Conservation (phyloP, 352 stramenopile species). For the Phytophthora pini region DNA sequence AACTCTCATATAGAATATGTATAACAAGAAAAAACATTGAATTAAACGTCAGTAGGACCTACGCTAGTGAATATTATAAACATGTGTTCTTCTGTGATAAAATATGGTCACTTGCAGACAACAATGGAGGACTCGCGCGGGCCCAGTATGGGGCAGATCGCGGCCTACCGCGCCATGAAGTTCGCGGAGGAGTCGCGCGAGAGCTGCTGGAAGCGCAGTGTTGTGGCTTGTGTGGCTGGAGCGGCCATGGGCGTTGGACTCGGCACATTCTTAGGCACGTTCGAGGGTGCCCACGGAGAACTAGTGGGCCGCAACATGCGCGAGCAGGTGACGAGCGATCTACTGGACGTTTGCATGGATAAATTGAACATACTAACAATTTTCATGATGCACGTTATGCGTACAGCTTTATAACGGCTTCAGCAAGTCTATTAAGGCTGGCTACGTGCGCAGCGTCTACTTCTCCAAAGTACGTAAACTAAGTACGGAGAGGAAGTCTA, state of each 20-base stretch:
- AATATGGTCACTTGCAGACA: no score
- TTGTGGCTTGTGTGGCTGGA: slow-evolving; percentile 75
- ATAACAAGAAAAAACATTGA: no score
- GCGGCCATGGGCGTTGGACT: slow-evolving; percentile 82
- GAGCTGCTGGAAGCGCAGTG: slow-evolving; percentile 86
- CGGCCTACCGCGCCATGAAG: slow-evolving; percentile 57
- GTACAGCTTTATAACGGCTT: slow-evolving; percentile 85
- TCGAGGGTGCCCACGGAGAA: slow-evolving; percentile 87
- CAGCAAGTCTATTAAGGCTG: slow-evolving; percentile 79
- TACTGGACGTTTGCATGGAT: background rate
- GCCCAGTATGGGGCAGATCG: slow-evolving; percentile 45
- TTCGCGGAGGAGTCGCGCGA: slow-evolving; percentile 85
- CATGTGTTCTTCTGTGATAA: no score
- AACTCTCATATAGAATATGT: no score
- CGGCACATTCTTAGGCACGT: slow-evolving; percentile 88
- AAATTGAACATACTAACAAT: no score
- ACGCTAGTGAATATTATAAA: no score
- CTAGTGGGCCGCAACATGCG: slow-evolving; percentile 87
- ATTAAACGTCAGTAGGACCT: no score
- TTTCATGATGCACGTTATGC: no score
- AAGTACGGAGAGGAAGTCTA: background rate
- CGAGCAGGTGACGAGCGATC: slow-evolving; percentile 57
- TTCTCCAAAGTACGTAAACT: slow-evolving; percentile 72
- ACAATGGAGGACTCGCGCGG: slow-evolving; percentile 27
- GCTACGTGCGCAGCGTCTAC: slow-evolving; percentile 86